These are phyloP conservation scores for Tulasnella calospora DNA, from an alignment of 768 basidiomycete species.

Conservation along the genomic window DNA sequence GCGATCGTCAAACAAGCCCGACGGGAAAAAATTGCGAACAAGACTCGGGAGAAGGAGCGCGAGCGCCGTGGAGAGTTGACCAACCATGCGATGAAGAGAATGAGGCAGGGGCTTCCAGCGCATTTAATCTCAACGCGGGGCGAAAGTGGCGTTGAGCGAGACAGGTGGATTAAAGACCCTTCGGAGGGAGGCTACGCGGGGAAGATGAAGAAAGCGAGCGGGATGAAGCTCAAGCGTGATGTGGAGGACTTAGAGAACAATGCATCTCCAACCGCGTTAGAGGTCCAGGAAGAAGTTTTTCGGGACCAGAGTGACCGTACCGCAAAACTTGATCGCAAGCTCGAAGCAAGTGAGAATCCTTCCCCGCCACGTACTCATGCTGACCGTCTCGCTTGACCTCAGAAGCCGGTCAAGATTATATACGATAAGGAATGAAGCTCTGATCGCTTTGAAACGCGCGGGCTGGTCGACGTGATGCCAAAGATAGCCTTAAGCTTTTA, in stretches of 20 bases:
- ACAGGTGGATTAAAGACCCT: slow-evolving; percentile 48
- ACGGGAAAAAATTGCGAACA: slow-evolving; percentile 56
- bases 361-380: background rate
- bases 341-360: background rate
- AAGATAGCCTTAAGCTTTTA: background rate
- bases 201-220: slow-evolving; percentile 35
- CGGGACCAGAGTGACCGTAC: slow-evolving; percentile 1
- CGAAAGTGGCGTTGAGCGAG: slow-evolving; percentile 44
- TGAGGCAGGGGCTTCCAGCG: slow-evolving; percentile 57
- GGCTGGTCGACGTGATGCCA: background rate
- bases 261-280: slow-evolving; percentile 32
- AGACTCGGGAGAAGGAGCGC: slow-evolving; percentile 55
- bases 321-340: background rate
- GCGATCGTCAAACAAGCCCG: slow-evolving; percentile 52
- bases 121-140: slow-evolving; percentile 54
- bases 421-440: no score
- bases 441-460: background rate
- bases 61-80: slow-evolving; percentile 63
- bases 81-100: slow-evolving; percentile 44
- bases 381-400: background rate
- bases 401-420: no score
- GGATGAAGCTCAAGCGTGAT: slow-evolving; percentile 39
- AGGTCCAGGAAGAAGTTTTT: slow-evolving; percentile 15
- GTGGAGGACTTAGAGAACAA: slow-evolving; percentile 45
- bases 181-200: slow-evolving; percentile 70